Evolutionary conservation across 805 yeast species (phyloP).

Genomic region (Saccharomyces cerevisiae): DNA sequence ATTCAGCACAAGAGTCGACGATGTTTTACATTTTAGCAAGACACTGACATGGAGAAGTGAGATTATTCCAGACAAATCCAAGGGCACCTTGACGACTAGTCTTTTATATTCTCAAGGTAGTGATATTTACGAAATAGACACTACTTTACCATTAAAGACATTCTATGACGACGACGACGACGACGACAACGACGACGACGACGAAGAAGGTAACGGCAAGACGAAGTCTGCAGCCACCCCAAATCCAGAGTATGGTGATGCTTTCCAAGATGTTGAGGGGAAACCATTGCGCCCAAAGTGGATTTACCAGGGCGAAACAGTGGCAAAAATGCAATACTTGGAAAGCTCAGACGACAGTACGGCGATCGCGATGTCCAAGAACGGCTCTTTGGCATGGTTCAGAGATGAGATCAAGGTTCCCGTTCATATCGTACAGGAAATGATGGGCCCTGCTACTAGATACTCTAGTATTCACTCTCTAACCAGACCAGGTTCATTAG

Average conservation of each 20-base stretch:
- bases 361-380: conserved; percentile 24
- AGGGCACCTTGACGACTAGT: conserved; percentile 22
- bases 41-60: conserved; percentile 23
- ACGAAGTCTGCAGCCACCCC: conserved; percentile 2
- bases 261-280: conserved; percentile 42
- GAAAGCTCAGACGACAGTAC: conserved; percentile 34
- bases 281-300: conserved; percentile 19
- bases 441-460: conserved; percentile 27
- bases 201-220: not conserved
- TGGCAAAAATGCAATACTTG: conserved; percentile 21
- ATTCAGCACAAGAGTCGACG: conserved; percentile 28
- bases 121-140: conserved; percentile 26
- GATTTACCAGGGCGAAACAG: conserved; percentile 27
- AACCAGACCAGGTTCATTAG: conserved; percentile 14
- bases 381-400: conserved; percentile 31
- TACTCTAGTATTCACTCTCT: conserved; percentile 26
- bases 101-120: conserved; percentile 26
- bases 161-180: conserved; percentile 10
- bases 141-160: conserved; percentile 23
- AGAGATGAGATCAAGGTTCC: conserved; percentile 26
- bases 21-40: conserved; percentile 17
- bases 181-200: conserved; percentile 16
- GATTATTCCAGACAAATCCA: conserved; percentile 26
- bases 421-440: conserved; percentile 26
- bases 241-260: conserved; percentile 65